These are phyloP conservation scores for Phytopythium delawarense DNA, from an alignment of 352 stramenopile species.

Conservation along the genomic window DNA sequence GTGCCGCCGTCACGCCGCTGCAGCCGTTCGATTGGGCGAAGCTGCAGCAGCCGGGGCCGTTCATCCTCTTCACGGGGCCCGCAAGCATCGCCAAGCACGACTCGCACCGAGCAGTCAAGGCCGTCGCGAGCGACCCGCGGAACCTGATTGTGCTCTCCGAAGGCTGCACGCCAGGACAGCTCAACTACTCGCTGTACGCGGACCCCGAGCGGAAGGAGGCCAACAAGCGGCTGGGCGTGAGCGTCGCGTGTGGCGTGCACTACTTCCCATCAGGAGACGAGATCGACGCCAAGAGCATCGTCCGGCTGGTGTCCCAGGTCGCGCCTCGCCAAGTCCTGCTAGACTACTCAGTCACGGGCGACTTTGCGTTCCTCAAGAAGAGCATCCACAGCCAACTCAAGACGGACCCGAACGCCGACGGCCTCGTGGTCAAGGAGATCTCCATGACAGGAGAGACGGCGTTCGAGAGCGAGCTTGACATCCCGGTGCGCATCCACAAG, in stretches of 20 bases:
- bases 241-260: conserved; percentile 72
- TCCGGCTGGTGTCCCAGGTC: conserved; percentile 62
- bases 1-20: conserved; percentile 9
- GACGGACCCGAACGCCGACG: conserved; percentile 24
- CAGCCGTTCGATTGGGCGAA: conserved; percentile 70
- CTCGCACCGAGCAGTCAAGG: conserved; percentile 61
- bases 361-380: conserved; percentile 63
- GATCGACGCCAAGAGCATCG: conserved; percentile 81
- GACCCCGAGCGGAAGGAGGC: conserved; percentile 66
- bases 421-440: conserved; percentile 28
- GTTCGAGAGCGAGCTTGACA: conserved; percentile 39
- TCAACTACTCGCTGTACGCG: conserved; percentile 82
- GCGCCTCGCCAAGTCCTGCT: conserved; percentile 60
- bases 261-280: conserved; percentile 84
- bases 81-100: conserved; percentile 74
- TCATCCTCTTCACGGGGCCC: conserved; percentile 77
- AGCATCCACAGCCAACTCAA: conserved; percentile 55
- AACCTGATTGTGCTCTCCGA: conserved; percentile 86
- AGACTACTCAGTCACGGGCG: conserved; percentile 49
- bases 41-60: conserved; percentile 55
- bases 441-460: conserved; percentile 21
- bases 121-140: conserved; percentile 56
- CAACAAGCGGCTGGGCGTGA: conserved; percentile 66
- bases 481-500: conserved; percentile 81
- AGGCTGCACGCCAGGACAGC: conserved; percentile 67